Base-by-base conservation (phyloP, 2,329 filamentous ascomycete genomes). In the Pyrenophora tritici-repentis region DNA sequence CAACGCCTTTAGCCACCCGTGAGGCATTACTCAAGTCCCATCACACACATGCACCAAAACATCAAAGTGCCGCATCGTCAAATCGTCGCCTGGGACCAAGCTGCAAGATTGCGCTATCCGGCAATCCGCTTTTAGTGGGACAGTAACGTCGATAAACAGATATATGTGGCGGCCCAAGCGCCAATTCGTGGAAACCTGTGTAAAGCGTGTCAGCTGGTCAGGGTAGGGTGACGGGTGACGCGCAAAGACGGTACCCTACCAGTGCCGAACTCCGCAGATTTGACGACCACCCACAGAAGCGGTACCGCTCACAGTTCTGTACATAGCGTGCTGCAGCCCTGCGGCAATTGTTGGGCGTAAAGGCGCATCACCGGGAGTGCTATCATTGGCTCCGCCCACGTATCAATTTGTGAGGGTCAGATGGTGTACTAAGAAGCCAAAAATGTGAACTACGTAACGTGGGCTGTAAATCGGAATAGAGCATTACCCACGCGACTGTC, bases 1-100 rank as follows among this genome's bases (percentile, higher is more conserved):
- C 54, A 57, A 59, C 42, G 61, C 66, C 66, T 64, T 71, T 61
- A 62, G 44, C 59, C 62, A 63, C 42, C 38, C 36, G 26, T 35
- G 32, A 42, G 14, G 32, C 24, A 47, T 43, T 39, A 32, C 37
- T 40, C 16, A 29, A 31, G 31, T 22, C 20, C 45, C 46, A 42
- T 17, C 36, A 39, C 42, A 22, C 36, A 39, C 42, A 35, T 34
- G 40, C 13, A 49, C 22, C 29, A 40, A 24, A 31, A 39, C 17
- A 36, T 34, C 29, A 29, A 42, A 12, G 20, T 32, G 36, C 42
- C 5, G 48, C 50, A 47, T 44, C 20, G 24, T 26, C 40, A 45
- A 35, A 41, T 50, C 48, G 47, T 31, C 14, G 24, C 38, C 26
- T 13, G 13, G 20, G 22, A 14, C 35, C 13, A 33, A n/a, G n/a